Conservation (phyloP, 768 basidiomycete species). For the Tylopilus plumbeoviolaceoides region DNA sequence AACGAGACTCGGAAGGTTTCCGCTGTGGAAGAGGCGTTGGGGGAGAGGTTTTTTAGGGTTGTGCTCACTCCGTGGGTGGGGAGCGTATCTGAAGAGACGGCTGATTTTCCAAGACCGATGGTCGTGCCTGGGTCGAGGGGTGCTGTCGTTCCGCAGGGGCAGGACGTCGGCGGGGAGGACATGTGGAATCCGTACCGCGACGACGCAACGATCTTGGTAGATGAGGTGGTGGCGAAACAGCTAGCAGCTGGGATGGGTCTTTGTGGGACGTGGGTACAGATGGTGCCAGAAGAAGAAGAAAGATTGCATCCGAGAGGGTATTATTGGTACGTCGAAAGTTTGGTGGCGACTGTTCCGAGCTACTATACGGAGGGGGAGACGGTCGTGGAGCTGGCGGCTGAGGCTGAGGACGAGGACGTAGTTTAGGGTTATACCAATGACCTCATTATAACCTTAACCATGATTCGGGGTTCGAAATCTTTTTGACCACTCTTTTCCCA, state of each 20-base stretch:
- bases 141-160: constrained; percentile 7
- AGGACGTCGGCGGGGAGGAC: neutral
- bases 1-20: neutral
- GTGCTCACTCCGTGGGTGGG: constrained; percentile 51
- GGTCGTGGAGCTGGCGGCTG: neutral
- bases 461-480: constrained; percentile 27
- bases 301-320: constrained; percentile 13
- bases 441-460: constrained; percentile 26
- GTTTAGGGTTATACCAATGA: constrained; percentile 14
- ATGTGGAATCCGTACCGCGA: constrained; percentile 38
- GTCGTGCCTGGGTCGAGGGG: constrained; percentile 32
- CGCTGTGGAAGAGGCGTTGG: constrained; percentile 43
- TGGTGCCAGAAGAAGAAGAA: constrained; percentile 14
- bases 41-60: constrained; percentile 40
- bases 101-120: constrained; percentile 33
- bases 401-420: neutral
- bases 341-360: constrained; percentile 48
- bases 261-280: constrained; percentile 35
- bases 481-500: neutral
- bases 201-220: constrained; percentile 29
- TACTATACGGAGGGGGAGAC: constrained; percentile 34
- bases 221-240: constrained; percentile 8
- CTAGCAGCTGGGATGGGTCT: constrained; percentile 31
- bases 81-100: constrained; percentile 29
- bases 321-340: constrained; percentile 58